Conservation (phyloP, 2,329 filamentous ascomycete species). For the Aphanoascus verrucosus region DNA sequence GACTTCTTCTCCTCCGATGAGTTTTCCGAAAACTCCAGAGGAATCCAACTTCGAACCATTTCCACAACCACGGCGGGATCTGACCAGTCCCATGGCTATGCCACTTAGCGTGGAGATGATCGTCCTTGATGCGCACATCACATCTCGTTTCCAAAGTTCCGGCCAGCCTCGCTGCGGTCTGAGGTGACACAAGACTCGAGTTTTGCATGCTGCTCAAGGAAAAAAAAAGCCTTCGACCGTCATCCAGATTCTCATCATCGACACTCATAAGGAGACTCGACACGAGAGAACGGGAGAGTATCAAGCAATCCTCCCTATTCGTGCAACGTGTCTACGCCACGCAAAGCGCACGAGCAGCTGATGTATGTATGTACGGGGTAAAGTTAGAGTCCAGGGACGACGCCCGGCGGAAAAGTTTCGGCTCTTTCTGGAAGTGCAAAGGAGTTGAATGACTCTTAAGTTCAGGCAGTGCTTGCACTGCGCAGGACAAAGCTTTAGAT, state of each 20-base stretch:
- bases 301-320: background rate
- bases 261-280: background rate
- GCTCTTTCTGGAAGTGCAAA: background rate
- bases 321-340: conserved; percentile 9
- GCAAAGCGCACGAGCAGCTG: background rate
- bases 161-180: background rate
- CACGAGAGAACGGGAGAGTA: too few relatives aligned
- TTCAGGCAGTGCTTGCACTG: background rate
- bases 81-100: background rate
- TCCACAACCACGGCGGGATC: too few relatives aligned
- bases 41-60: background rate
- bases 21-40: background rate
- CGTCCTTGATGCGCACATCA: background rate
- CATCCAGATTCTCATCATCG: background rate
- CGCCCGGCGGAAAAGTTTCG: background rate
- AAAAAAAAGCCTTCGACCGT: background rate
- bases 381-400: background rate
- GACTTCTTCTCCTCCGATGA: too few relatives aligned
- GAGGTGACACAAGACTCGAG: conserved; percentile 2
- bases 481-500: too few relatives aligned
- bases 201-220: background rate
- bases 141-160: background rate
- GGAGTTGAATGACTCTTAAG: too few relatives aligned
- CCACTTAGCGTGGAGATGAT: conserved; percentile 5
- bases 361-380: too few relatives aligned